Evolutionary conservation across 768 basidiomycete species (phyloP).

Genomic region (Pisolithus microcarpus): DNA sequence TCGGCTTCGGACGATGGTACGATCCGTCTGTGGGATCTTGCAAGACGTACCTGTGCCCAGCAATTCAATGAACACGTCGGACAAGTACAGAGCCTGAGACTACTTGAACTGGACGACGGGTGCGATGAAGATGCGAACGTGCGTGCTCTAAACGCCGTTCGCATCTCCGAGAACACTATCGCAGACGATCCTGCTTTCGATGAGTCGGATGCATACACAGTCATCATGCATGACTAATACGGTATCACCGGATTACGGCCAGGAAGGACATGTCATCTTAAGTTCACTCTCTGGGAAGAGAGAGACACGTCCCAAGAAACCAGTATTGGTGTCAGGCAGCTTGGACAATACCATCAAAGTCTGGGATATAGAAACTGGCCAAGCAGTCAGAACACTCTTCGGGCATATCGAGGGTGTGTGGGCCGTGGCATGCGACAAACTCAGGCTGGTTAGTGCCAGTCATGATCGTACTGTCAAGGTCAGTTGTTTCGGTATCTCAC

Average conservation of each 20-base stretch:
- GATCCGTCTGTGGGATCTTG: conserved; percentile 92
- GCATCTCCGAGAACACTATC: conserved; percentile 9
- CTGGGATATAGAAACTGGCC: conserved; percentile 90
- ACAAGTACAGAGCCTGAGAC: conserved; percentile 86
- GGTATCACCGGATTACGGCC: not conserved
- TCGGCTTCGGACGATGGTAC: conserved; percentile 93
- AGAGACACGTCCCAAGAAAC: conserved; percentile 35
- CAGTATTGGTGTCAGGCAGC: conserved; percentile 80
- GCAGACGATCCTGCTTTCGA: conserved; percentile 6
- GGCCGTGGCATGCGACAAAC: conserved; percentile 88
- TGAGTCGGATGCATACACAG: conserved; percentile 21
- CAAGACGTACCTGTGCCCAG: conserved; percentile 68
- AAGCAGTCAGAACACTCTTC: conserved; percentile 76
- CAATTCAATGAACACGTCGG: conserved; percentile 87
- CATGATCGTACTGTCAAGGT: conserved; percentile 98
- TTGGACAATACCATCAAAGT: conserved; percentile 93
- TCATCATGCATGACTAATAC: conserved; percentile 21
- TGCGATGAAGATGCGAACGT: conserved; percentile 17
- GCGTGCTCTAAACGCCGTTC: conserved; percentile 7
- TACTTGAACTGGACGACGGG: conserved; percentile 62
- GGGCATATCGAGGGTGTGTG: conserved; percentile 99
- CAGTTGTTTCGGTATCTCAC: conserved; percentile 15
- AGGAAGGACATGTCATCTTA: not conserved
- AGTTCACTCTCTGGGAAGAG: not conserved
- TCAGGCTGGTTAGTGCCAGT: conserved; percentile 86